Conservation (phyloP, 305 asterid species). For the Fraxinus nigra region DNA sequence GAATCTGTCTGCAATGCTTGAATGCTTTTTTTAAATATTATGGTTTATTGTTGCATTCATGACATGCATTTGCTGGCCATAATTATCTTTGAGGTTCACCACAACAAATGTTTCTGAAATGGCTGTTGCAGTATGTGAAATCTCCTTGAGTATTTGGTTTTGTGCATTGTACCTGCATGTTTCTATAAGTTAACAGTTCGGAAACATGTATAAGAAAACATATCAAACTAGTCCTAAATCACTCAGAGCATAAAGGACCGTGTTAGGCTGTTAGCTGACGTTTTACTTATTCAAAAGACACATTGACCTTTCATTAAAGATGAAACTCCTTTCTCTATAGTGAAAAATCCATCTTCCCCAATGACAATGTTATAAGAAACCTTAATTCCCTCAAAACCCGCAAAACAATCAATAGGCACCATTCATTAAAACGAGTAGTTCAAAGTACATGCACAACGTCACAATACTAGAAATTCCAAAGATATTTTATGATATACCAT, state of each 20-base stretch:
- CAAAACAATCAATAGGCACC: background rate
- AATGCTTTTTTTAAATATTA: background rate
- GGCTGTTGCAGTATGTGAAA: background rate
- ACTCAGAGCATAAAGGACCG: background rate
- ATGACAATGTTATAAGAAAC: background rate
- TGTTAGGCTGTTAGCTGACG: background rate
- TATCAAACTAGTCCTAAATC: background rate
- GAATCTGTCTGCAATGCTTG: constrained; percentile 23
- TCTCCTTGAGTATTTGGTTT: background rate
- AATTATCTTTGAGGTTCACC: background rate
- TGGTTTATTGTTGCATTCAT: background rate
- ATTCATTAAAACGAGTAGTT: background rate
- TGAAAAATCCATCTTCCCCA: background rate
- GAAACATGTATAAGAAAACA: background rate
- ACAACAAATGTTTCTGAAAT: background rate
- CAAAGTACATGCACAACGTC: background rate
- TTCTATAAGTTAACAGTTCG: background rate
- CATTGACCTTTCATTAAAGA: background rate
- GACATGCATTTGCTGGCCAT: background rate
- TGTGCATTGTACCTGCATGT: background rate
- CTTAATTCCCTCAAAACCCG: background rate
- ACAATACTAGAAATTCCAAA: background rate
- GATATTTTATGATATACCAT: background rate
- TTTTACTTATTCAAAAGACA: background rate
- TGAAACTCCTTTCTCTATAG: background rate